Evolutionary conservation across 768 basidiomycete species (phyloP), one percentile per base, ranked within the genome.

Genomic region (Sporobolomyces phaffii): DNA sequence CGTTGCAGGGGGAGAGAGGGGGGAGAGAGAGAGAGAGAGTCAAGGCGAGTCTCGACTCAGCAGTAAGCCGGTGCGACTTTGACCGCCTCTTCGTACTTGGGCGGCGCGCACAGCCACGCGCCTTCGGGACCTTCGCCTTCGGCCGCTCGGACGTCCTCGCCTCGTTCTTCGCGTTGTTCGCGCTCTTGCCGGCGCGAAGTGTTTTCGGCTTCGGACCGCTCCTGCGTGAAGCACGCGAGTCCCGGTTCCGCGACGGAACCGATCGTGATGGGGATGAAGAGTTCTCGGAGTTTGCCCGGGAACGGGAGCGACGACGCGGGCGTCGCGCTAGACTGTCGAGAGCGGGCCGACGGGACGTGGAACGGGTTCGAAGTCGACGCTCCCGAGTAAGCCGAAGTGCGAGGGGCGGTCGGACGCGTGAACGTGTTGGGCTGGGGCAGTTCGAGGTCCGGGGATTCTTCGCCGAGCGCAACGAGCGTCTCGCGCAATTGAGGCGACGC

Each of bases 251-350:
- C 73, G 57, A 75, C 74, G n/a, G 62, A 65, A 1, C 74, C 74
- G 57, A 75, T 72, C 36, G 74, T 73, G 69, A 75, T 52, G 8
- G 74, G 74, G 54, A 75, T 72, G 36, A 75, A 54, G 26, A 75
- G 72, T 59, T 74, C 73, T 44, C 73, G 66, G 8, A 74, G 54
- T 65, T 75, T 75, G 64, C 74, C 74, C 3, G 74, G 74, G 73
- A 75, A 75, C 40, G 64, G 49, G 38, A 57, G 52, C 26, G 44
- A 20, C 18, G 52, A 45, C 1, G 70, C 36, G 1, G 49, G 59
- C 17, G 56, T 53, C 14, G 54, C n/a, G 5, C 45, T 38, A 5
- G 60, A 45, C 1, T 44, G 2, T 15, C 51, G 58, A 10, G 59
- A 33, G 28, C 56, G 64, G 15, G 64, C 8, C 3, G 57, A 52